phyloP scores from a whole-genome alignment of 805 yeast genomes.

The Starmerella stigmatis region DNA sequence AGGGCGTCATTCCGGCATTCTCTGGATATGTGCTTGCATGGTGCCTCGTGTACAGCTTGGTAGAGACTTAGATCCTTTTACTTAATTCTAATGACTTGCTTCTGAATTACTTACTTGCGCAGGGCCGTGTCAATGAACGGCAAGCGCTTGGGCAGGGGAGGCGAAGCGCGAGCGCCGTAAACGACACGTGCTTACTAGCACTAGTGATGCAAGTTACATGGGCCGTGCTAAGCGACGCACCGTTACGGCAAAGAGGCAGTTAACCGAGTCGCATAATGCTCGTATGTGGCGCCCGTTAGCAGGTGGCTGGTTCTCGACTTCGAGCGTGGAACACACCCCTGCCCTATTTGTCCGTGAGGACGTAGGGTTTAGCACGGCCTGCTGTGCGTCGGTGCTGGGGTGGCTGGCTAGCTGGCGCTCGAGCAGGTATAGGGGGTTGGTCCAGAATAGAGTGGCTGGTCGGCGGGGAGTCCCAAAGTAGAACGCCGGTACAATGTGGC shows the following conservation, averaged over 20 bases:
- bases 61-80: slow-evolving; percentile 17
- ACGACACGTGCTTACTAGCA: too few species aligned
- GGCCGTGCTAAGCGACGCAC: too few species aligned
- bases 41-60: slow-evolving; percentile 23
- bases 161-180: too few species aligned
- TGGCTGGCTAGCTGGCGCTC: slow-evolving; percentile 2
- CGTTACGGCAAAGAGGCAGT: not conserved
- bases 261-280: not conserved
- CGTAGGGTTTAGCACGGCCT: not conserved
- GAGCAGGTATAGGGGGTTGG: not conserved
- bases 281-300: not conserved
- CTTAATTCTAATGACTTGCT: too few species aligned
- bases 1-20: slow-evolving; percentile 17
- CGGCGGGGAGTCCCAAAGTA: not conserved
- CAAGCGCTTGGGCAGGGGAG: too few species aligned
- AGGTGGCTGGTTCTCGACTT: not conserved
- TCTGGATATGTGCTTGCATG: slow-evolving; percentile 24
- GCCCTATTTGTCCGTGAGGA: not conserved
- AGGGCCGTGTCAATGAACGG: too few species aligned
- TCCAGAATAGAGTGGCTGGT: not conserved
- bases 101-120: too few species aligned
- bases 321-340: not conserved
- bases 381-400: not conserved
- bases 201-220: too few species aligned
- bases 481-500: not conserved